Evolutionary conservation across 1,139 yeast genomes (phyloP).

Genomic region (Pichia sp.): DNA sequence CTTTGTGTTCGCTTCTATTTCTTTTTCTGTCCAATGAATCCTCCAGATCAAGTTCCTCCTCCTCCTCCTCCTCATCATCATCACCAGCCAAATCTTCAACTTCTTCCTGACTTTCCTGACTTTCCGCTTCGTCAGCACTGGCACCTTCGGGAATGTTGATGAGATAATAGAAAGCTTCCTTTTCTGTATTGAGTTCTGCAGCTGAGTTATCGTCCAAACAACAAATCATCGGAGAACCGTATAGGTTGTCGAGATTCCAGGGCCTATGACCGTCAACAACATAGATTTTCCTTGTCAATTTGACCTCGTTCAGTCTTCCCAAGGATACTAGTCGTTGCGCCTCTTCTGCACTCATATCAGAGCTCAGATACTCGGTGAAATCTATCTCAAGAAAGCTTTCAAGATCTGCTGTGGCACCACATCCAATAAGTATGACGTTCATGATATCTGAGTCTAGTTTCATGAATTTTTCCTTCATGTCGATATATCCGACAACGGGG

Average conservation of each 20-base stretch:
- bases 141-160: slow-evolving; percentile 38
- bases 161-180: slow-evolving; percentile 51
- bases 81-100: slow-evolving; percentile 31
- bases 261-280: slow-evolving; percentile 92
- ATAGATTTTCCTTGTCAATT: slow-evolving; percentile 54
- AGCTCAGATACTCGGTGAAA: slow-evolving; percentile 40
- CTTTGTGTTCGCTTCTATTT: slow-evolving; percentile 16
- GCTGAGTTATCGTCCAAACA: slow-evolving; percentile 91
- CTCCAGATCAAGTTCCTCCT: slow-evolving; percentile 29
- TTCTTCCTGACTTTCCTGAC: slow-evolving; percentile 33
- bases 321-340: slow-evolving; percentile 10
- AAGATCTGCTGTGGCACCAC: slow-evolving; percentile 92
- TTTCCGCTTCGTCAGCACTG: slow-evolving; percentile 37
- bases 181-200: slow-evolving; percentile 48
- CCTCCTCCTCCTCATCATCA: slow-evolving; percentile 14
- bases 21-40: slow-evolving; percentile 31
- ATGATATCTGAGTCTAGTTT: slow-evolving; percentile 71
- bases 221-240: slow-evolving; percentile 73
- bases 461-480: slow-evolving; percentile 58
- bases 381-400: slow-evolving; percentile 73
- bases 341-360: slow-evolving; percentile 18
- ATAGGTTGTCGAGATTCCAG: slow-evolving; percentile 90
- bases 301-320: slow-evolving; percentile 17
- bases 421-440: slow-evolving; percentile 78
- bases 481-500: slow-evolving; percentile 93